Base-by-base conservation (phyloP, 345 rosid genomes). In the Hypericum perforatum region DNA sequence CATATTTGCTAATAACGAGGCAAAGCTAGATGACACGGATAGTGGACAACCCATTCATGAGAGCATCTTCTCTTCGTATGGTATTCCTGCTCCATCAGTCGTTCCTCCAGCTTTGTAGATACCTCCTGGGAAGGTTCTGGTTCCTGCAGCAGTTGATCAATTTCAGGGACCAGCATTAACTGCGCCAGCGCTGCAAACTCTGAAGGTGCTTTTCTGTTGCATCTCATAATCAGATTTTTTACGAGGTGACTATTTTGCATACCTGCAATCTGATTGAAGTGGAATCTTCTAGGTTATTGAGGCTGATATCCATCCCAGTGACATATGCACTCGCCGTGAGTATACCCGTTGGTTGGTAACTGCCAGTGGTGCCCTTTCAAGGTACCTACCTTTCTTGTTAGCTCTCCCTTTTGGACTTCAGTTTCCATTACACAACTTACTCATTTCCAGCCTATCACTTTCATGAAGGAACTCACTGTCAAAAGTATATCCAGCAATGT, bases 401-500 rank as follows among this genome's bases (percentile, higher is more conserved):
- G 14, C 58, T 10, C 45, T 43, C 49, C 41, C 65, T 43, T 44
- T 56, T 44, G 54, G 46, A 45, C 56, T 48, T 11, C 39, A 58
- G 16, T 60, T 49, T 59, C 12, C 10, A 62, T 38, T 67, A 43
- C 54, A 67, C 54, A 52, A 41, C 54, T 40, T 46, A 39, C 64
- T 37, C 32, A 22, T 56, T 61, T 46, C 59, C 48, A 56, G 47
- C 15, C 54, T 55, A 65, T 63, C 41, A 45, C 22, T 68, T 54
- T 48, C 60, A 71, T 75, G 73, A 62, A 87, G 96, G 80, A 85
- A 66, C 56, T 58, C 88, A 3, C 53, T 68, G 56, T 87, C 98
- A 16, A 91, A 91, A 69, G 85, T 91, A 39, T 87, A 85, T 78
- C 96, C 94, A 45, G 98, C 96, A 13, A 92, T 85, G 97, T 88